Evolutionary conservation across 805 yeast genomes (phyloP).

Genomic region (Candida montana): DNA sequence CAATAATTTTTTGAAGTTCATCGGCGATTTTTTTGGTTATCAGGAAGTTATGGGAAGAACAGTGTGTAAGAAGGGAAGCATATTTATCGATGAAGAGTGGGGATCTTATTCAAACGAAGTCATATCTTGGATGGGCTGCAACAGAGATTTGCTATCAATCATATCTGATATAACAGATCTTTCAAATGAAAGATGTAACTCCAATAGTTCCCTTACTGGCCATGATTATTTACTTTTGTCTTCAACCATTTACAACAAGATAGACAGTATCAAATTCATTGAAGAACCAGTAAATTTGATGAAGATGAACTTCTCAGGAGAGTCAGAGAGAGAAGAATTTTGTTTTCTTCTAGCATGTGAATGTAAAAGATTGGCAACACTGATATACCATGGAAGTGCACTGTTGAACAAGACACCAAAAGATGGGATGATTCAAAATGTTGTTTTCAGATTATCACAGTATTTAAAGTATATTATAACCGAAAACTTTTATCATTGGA

Average conservation of each 20-base stretch:
- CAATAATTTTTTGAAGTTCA: conserved; percentile 1
- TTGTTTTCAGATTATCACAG: not conserved
- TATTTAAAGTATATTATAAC: conserved; percentile 5
- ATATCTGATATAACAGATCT: conserved; percentile 11
- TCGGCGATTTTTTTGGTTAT: conserved; percentile 7
- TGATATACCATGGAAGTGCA: conserved; percentile 5
- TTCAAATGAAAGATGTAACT: conserved; percentile 5
- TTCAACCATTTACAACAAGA: not conserved
- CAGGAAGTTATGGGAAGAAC: conserved; percentile 13
- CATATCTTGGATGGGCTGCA: conserved; percentile 11
- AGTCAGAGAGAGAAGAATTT: conserved; percentile 3
- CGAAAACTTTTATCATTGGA: conserved; percentile 6
- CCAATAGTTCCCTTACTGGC: not conserved
- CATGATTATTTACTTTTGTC: not conserved
- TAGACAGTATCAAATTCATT: not conserved
- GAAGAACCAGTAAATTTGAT: not conserved
- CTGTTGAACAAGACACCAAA: conserved; percentile 5
- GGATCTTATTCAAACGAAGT: conserved; percentile 1
- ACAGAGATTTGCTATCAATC: conserved; percentile 2
- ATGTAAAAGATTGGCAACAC: conserved; percentile 6
- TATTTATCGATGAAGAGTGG: conserved; percentile 8
- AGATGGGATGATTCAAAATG: not conserved
- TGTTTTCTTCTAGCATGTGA: conserved; percentile 11
- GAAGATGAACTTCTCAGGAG: not conserved
- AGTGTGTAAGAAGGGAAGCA: conserved; percentile 6